These are phyloP conservation scores for Saccharomyces hybrid DNA, from an alignment of 1,139 yeast genomes.

Conservation along the genomic window DNA sequence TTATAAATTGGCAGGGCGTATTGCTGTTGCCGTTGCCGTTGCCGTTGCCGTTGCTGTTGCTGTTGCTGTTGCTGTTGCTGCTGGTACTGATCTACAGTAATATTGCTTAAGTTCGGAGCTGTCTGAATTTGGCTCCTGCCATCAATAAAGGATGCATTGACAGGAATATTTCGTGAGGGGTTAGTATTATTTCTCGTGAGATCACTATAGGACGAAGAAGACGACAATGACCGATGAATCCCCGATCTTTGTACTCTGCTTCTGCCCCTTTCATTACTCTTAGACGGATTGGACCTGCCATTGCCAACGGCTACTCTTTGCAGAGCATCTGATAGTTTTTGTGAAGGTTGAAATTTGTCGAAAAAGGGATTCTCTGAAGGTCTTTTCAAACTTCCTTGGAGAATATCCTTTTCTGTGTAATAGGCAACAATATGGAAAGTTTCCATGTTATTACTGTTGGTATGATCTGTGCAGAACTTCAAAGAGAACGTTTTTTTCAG, in stretches of 20 bases:
- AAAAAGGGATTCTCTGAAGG: constrained; percentile 45
- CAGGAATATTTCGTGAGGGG: background rate
- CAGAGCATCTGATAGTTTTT: background rate
- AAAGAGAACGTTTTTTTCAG: constrained; percentile 71
- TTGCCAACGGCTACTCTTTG: background rate
- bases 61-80: background rate
- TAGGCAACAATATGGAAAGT: constrained; percentile 75
- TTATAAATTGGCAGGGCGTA: too few relatives aligned
- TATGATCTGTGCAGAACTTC: constrained; percentile 36
- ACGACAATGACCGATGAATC: background rate
- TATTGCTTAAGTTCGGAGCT: background rate
- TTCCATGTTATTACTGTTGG: constrained; percentile 27
- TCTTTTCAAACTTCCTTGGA: constrained; percentile 45
- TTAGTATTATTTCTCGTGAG: background rate
- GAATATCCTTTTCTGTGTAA: constrained; percentile 67
- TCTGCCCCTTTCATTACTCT: background rate
- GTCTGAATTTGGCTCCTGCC: background rate
- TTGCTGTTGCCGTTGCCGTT: too few relatives aligned
- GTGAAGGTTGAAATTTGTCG: background rate
- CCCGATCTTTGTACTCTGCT: background rate
- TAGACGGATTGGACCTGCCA: background rate
- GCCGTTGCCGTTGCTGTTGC: too few relatives aligned
- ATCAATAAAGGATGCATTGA: background rate
- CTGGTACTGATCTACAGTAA: background rate
- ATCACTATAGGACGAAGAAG: background rate